phyloP scores from a whole-genome alignment of 2,329 filamentous ascomycete species.

The Scleromitrula shiraiana region DNA sequence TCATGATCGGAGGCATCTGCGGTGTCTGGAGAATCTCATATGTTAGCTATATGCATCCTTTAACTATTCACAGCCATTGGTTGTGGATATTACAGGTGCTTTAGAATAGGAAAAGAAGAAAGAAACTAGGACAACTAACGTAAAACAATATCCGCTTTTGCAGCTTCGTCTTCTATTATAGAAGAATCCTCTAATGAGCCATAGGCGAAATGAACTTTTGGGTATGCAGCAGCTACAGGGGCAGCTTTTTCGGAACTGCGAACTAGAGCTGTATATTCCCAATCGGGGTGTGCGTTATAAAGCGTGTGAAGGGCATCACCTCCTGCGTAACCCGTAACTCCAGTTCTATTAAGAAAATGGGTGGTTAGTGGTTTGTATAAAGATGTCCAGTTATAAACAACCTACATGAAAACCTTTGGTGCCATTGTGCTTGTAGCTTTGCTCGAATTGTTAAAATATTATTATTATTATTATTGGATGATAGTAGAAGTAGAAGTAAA shows the following conservation, averaged over 20 bases:
- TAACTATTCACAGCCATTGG: no score
- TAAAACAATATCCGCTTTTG: constrained; percentile 42
- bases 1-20: constrained; percentile 41
- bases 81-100: no score
- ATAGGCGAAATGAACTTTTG: constrained; percentile 42
- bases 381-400: not conserved
- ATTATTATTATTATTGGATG: no score
- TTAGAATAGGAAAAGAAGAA: not conserved
- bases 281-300: constrained; percentile 39
- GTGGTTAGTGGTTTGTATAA: not conserved
- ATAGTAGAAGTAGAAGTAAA: no score
- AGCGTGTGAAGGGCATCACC: constrained; percentile 38
- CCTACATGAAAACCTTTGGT: constrained; percentile 24
- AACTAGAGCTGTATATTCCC: constrained; percentile 40
- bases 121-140: constrained; percentile 13
- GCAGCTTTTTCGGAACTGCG: constrained; percentile 41
- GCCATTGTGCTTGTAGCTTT: constrained; percentile 13
- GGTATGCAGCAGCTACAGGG: constrained; percentile 37
- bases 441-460: no score
- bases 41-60: no score
- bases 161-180: constrained; percentile 37
- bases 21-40: constrained; percentile 23
- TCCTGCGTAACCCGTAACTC: constrained; percentile 29
- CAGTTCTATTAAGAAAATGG: not conserved
- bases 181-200: constrained; percentile 39